phyloP scores from a whole-genome alignment of 768 basidiomycete genomes.

The Lactifluus rugatus region DNA sequence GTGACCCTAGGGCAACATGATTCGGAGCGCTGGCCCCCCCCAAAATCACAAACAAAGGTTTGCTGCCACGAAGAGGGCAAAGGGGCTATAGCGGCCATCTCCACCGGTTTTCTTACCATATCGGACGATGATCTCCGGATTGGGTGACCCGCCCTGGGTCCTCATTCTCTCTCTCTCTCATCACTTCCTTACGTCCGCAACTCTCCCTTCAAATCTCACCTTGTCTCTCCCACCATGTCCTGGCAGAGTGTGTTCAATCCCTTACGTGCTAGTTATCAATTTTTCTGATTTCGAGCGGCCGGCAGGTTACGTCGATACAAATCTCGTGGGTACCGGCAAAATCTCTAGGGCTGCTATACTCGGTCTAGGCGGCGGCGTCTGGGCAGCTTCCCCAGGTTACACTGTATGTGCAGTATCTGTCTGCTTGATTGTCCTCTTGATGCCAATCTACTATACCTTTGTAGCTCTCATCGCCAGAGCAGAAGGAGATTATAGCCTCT shows the following conservation, averaged over 20 bases:
- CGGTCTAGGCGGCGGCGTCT: constrained; percentile 65
- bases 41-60: too few species aligned
- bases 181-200: not conserved
- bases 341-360: constrained; percentile 70
- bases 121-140: constrained; percentile 16
- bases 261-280: not conserved
- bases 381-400: constrained; percentile 58
- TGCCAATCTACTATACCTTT: not conserved
- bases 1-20: not conserved
- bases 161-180: not conserved
- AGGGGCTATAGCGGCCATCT: not conserved
- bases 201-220: constrained; percentile 1
- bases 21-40: too few species aligned
- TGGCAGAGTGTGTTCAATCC: constrained; percentile 17
- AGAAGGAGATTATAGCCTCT: constrained; percentile 43
- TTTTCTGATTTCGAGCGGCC: not conserved
- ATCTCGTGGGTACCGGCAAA: constrained; percentile 66
- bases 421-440: not conserved
- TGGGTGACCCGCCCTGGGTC: not conserved
- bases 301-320: constrained; percentile 71
- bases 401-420: constrained; percentile 33
- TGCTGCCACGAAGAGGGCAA: not conserved
- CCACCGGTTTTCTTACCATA: constrained; percentile 15
- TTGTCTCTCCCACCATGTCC: constrained; percentile 13
- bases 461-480: constrained; percentile 58